These are phyloP conservation scores for Echites panduratus DNA, from an alignment of 257 asterid species.

Conservation along the genomic window DNA sequence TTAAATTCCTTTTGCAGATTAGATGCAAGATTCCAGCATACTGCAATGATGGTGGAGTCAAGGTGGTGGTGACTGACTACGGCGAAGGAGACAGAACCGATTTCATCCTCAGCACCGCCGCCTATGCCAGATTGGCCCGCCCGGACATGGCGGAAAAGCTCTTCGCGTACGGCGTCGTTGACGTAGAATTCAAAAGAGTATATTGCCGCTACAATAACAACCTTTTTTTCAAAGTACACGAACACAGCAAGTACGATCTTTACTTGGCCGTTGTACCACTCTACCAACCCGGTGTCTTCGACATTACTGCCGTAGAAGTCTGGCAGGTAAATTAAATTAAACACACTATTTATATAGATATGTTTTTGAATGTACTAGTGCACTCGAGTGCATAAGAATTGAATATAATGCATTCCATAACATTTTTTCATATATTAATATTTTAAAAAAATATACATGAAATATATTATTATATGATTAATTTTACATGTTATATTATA, in stretches of 20 bases:
- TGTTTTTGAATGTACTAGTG: too few relatives aligned
- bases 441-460: too few relatives aligned
- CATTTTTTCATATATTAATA: too few relatives aligned
- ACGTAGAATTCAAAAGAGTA: constrained; percentile 46
- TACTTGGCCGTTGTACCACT: constrained; percentile 60
- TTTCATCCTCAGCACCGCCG: constrained; percentile 52
- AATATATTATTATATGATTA: too few relatives aligned
- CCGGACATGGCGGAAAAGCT: constrained; percentile 45
- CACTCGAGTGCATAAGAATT: too few relatives aligned
- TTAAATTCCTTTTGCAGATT: too few relatives aligned
- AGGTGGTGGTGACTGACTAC: constrained; percentile 58
- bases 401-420: too few relatives aligned
- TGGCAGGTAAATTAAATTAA: constrained; percentile 61
- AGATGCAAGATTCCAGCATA: constrained; percentile 52
- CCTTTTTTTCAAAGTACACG: constrained; percentile 47
- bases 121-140: constrained; percentile 49
- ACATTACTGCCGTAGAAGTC: constrained; percentile 36
- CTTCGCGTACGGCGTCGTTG: constrained; percentile 52
- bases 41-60: constrained; percentile 58
- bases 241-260: constrained; percentile 36
- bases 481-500: too few relatives aligned
- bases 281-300: constrained; percentile 49
- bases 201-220: constrained; percentile 40
- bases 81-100: constrained; percentile 64
- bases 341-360: too few relatives aligned